phyloP scores from a whole-genome alignment of 1,284 basidiomycete genomes.

The Sutorius eximius region DNA sequence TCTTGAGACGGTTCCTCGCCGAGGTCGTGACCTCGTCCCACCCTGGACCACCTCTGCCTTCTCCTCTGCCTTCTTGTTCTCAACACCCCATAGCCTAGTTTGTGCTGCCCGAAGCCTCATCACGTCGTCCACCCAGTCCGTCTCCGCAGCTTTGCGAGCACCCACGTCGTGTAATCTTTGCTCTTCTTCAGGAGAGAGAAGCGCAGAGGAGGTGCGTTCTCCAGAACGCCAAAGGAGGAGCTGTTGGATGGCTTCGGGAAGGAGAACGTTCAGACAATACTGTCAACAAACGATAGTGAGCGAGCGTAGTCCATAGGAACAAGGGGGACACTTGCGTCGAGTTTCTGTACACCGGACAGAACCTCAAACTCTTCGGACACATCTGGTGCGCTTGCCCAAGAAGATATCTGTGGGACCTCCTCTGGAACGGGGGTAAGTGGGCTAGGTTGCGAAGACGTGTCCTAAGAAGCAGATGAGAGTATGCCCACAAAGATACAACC shows the following conservation, averaged over 20 bases:
- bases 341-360: conserved; percentile 53
- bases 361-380: conserved; percentile 52
- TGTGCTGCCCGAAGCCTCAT: conserved; percentile 47
- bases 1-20: conserved; percentile 22
- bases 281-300: conserved; percentile 28
- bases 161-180: conserved; percentile 50
- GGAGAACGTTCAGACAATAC: conserved; percentile 70
- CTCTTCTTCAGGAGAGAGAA: conserved; percentile 57
- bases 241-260: conserved; percentile 68
- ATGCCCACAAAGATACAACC: neutral
- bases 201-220: conserved; percentile 45
- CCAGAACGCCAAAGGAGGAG: conserved; percentile 68
- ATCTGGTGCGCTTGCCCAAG: conserved; percentile 24
- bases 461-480: conserved; percentile 15
- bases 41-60: conserved; percentile 15
- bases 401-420: conserved; percentile 2
- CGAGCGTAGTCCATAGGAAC: neutral
- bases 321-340: conserved; percentile 46
- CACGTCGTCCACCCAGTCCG: conserved; percentile 67
- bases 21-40: conserved; percentile 34
- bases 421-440: conserved; percentile 25
- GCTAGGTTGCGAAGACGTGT: conserved; percentile 19
- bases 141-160: conserved; percentile 46
- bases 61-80: conserved; percentile 23
- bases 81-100: conserved; percentile 28